Base-by-base conservation (phyloP, 164 flowering plant genomes). In the Chimonanthus praecox region DNA sequence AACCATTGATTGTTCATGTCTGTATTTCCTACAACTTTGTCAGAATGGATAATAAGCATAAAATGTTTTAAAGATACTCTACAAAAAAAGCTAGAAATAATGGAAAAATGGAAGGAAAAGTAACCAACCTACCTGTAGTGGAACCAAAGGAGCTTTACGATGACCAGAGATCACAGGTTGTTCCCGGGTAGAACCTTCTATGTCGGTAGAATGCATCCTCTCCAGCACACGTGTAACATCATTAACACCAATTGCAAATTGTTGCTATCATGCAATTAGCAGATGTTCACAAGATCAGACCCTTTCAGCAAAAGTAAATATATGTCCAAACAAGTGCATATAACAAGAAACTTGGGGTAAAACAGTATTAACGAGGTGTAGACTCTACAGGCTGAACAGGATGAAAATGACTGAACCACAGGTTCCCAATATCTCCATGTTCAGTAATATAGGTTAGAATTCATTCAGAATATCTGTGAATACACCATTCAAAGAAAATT, bases 231-330 rank as follows among this genome's bases (percentile, higher is more conserved):
- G 90, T 18, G 97, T 94, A 7, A 92, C 94, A 11, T 94, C 97
- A 83, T 94, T 92, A n/a, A 88, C 89, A n/a, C 97, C 98, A 71
- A 92, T 75, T 0, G 94, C 73, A 75, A 92, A 94, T 82, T 89
- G 97, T 89, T 89, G 89, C 98, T 89, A 70, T 9, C 49, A 21
- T 51, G 58, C 69, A 11, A 48, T 49, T 16, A 49, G 48, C 60
- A 54, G 60, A 54, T 11, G 16, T n/a, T 54, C 60, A 54, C 60
- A 54, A 15, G 60, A 54, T 54, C 60, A 54, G 60, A 13, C 60
- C 15, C 60, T 33, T 54, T 54, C 60, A 54, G 16, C n/a, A 54
- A 4, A 54, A 54, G 60, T 10, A 54, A 54, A 10, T 54, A n/a
- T n/a, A 54, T 54, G 16, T 54, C 16, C 11, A 13, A 54, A 10